phyloP scores from a whole-genome alignment of 305 asterid genomes.

The Solanum hybrid region DNA sequence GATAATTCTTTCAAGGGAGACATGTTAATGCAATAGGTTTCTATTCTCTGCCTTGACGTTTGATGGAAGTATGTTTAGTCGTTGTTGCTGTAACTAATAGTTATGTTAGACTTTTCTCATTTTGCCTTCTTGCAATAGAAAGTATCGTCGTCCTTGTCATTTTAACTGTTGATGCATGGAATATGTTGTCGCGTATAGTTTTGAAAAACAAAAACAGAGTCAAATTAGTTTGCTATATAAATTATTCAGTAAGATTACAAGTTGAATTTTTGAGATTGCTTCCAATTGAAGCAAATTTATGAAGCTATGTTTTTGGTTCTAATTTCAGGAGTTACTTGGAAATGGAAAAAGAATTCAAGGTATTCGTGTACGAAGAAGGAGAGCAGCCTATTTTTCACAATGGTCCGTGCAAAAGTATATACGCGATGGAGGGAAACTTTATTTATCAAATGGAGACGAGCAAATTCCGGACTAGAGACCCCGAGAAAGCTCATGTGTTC shows the following conservation, averaged over 20 bases:
- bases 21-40: background rate
- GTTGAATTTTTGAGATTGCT: background rate
- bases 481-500: slow-evolving; percentile 51
- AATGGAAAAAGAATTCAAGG: slow-evolving; percentile 67
- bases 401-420: slow-evolving; percentile 81
- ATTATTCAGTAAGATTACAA: background rate
- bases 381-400: slow-evolving; percentile 82
- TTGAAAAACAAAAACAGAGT: background rate
- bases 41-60: background rate
- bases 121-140: background rate
- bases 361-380: slow-evolving; percentile 70
- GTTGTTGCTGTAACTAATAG: background rate
- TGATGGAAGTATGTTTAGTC: background rate
- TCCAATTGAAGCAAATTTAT: background rate
- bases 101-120: background rate
- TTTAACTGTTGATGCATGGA: background rate
- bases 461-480: slow-evolving; percentile 53
- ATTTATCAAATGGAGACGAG: slow-evolving; percentile 54
- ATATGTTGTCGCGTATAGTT: background rate
- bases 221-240: background rate
- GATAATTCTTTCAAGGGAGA: background rate
- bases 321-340: slow-evolving; percentile 65
- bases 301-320: background rate
- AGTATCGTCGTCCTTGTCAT: background rate
- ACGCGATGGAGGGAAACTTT: slow-evolving; percentile 77